Evolutionary conservation across 2,329 filamentous ascomycete species (phyloP), one percentile per base, ranked within the genome.

Genomic region (Colletotrichum plurivorum): DNA sequence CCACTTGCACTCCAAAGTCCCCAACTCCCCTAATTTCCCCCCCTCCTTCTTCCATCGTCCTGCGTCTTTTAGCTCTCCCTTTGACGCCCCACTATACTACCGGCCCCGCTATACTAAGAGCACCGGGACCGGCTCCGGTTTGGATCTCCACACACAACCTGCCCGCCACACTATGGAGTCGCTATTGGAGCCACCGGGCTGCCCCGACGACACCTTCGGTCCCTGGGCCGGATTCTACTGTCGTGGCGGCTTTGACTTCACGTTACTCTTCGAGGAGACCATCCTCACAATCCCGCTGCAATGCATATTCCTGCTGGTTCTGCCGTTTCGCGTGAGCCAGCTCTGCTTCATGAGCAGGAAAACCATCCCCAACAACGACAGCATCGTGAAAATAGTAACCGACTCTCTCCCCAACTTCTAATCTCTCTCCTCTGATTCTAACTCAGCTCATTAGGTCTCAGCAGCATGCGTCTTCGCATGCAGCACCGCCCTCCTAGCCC

Each of bases 171-270:
- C n/a, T n/a, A 48, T 48, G 22, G 22, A 25, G 45, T 48, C 45
- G 45, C n/a, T 18, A 16, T 16, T 16, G n/a, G 13, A 16, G n/a
- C 45, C 4, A 16, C 45, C 45, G 45, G 45, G n/a, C 45, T 48
- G 45, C n/a, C 45, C 45, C 52, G 52, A 55, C n/a, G 25, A 39
- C 25, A 39, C 52, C 12, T 55, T 55, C 52, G 52, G 52, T 22
- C 52, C 52, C 15, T 55, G 52, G 52, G 52, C 52, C 27, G 52
- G 52, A n/a, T 10, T 15, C 5, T 5, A 53, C 25, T 75, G 74
- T 51, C 67, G 71, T 10, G 65, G 51, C 13, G 73, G 74, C 36
- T 75, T 73, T 60, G 74, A 76, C 63, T 76, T 76, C 31, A 76
- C 74, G 3, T 58, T 75, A 9, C 58, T 75, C 2, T 76, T 75